Conservation (phyloP, 331 rosid genomes). For the Pyracantha coccinea region DNA sequence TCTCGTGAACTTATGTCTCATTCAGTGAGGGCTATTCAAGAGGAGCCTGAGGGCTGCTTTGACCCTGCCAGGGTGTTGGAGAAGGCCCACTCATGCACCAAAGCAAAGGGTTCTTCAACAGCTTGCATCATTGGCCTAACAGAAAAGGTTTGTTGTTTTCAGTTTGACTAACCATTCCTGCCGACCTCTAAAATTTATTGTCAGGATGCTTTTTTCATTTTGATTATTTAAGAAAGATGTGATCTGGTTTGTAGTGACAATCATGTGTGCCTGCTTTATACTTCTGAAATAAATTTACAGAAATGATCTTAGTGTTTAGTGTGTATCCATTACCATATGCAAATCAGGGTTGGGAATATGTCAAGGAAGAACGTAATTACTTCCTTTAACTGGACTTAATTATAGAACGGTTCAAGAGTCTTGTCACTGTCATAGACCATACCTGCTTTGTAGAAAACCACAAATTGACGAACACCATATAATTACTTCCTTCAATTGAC, state of each 20-base stretch:
- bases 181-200: not conserved
- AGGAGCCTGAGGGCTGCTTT: constrained; percentile 60
- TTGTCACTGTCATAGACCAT: not conserved
- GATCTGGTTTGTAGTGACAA: not conserved
- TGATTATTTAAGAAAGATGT: not conserved
- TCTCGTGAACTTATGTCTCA: constrained; percentile 75
- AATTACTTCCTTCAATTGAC: not conserved
- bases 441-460: not conserved
- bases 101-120: constrained; percentile 88
- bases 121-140: constrained; percentile 82
- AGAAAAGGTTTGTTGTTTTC: constrained; percentile 39
- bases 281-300: not conserved
- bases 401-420: not conserved
- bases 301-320: not conserved
- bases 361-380: not conserved
- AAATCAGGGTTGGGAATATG: not conserved
- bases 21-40: constrained; percentile 56
- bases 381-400: not conserved
- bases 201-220: not conserved
- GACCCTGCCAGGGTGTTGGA: constrained; percentile 76
- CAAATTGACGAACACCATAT: not conserved
- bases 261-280: not conserved
- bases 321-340: not conserved
- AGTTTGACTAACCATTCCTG: not conserved
- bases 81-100: constrained; percentile 76